These are phyloP conservation scores for Vairimorpha ceranae DNA, from an alignment of 371 early-diverging fungal species.

Conservation along the genomic window DNA sequence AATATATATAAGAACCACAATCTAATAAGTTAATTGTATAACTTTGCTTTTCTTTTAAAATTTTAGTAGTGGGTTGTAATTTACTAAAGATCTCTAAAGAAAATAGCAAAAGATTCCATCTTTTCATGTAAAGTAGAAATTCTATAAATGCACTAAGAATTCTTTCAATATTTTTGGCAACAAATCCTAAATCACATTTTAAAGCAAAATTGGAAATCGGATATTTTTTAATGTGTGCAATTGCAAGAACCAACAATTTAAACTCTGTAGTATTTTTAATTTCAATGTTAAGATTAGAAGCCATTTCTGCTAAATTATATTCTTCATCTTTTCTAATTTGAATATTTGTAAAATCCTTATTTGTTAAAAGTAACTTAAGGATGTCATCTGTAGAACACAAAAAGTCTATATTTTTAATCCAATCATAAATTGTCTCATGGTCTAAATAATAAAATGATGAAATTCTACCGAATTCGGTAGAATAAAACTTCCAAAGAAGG, in stretches of 20 bases:
- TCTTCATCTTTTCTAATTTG: slow-evolving; percentile 43
- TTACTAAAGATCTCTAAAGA: slow-evolving; percentile 22
- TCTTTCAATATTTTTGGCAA: slow-evolving; percentile 53
- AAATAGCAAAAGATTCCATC: slow-evolving; percentile 3
- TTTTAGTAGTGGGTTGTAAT: slow-evolving; percentile 2
- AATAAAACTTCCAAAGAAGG: slow-evolving; percentile 24
- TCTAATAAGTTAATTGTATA: slow-evolving; percentile 9
- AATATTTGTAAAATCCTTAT: slow-evolving; percentile 46
- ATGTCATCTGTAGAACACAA: slow-evolving; percentile 6
- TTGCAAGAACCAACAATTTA: slow-evolving; percentile 40
- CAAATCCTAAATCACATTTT: slow-evolving; percentile 43
- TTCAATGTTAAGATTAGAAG: slow-evolving; percentile 10
- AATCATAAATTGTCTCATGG: slow-evolving; percentile 43
- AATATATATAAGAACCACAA: neutral
- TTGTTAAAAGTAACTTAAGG: slow-evolving; percentile 18
- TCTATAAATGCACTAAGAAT: slow-evolving; percentile 36
- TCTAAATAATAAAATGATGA: slow-evolving; percentile 46
- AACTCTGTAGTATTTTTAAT: slow-evolving; percentile 7
- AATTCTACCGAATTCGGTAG: slow-evolving; percentile 48
- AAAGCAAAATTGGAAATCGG: slow-evolving; percentile 46
- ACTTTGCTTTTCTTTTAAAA: neutral
- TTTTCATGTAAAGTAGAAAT: slow-evolving; percentile 25
- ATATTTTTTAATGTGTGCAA: slow-evolving; percentile 20
- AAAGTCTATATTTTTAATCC: slow-evolving; percentile 27
- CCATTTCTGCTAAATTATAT: slow-evolving; percentile 16